Base-by-base conservation (phyloP, 805 yeast species). In the Tetrapisispora pingtungensis region DNA sequence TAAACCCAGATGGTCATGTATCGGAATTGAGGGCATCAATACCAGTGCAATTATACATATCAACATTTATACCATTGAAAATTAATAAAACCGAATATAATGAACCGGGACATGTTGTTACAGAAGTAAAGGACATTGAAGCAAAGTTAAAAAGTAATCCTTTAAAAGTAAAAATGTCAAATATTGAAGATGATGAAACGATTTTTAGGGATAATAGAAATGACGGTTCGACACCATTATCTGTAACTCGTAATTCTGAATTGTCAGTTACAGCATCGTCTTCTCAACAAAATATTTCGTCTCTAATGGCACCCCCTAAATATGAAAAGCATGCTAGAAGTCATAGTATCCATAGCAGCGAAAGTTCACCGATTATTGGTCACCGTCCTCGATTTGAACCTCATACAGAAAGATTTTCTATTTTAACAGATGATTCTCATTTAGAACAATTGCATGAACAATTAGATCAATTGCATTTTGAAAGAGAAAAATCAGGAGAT, bases 11-110 rank as follows among this genome's bases (percentile, higher is more conserved):
- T 61, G 96, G 96, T 3, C 97, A 90, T 58, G 80, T 82, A 3
- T 86, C 96, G 0, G 97, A 89, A 61, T 69, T 90, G 41, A 71
- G 97, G 28, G 97, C 97, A 0, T 82, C 96, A 0, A 68, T 90
- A 49, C 97, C 97, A 0, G 71, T 90, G 4, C 75, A 73, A 26
- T 61, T 86, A 30, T 85, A 82, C 61, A 81, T 87, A 22, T 75
- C 82, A 5, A 97, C 97, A 7, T 84, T 84, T 60, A 84, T 93
- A 5, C 75, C 90, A 0, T 70, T 90, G 15, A 57, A 61, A 19
- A 66, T 61, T 2, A 52, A 57, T 15, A 45, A 55, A 8, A 37
- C 20, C 13, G 49, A 46, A n/a, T 22, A 17, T 14, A 24, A 27
- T 24, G 43, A 38, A 15, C 20, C 32, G 1, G 40, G 40, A 45